phyloP scores from a whole-genome alignment of 177 flowering plant genomes.

The Tripterygium wilfordii region DNA sequence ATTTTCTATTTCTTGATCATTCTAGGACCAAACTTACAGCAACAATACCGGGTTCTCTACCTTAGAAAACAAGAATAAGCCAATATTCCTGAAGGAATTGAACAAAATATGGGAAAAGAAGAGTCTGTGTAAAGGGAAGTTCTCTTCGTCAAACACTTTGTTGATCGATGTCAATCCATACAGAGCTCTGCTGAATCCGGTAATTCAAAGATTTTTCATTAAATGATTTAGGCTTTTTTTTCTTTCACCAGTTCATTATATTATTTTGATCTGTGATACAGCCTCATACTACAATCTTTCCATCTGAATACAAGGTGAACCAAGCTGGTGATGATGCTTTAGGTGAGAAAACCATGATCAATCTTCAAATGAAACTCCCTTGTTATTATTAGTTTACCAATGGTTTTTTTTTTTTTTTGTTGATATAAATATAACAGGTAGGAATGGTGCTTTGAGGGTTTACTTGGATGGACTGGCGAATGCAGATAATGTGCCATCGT shows the following conservation, averaged over 20 bases:
- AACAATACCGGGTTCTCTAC: constrained; percentile 21
- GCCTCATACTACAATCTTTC: constrained; percentile 34
- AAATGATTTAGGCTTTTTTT: too few relatives aligned
- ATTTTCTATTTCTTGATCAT: neutral
- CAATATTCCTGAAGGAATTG: constrained; percentile 31
- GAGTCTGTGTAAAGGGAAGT: neutral
- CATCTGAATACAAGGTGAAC: constrained; percentile 9
- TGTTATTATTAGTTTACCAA: neutral
- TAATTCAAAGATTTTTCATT: constrained; percentile 6
- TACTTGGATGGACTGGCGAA: constrained; percentile 26
- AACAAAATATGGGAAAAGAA: constrained; percentile 18
- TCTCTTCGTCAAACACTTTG: constrained; percentile 25
- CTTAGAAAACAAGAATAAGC: constrained; percentile 23
- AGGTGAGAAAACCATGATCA: neutral
- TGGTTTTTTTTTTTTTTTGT: neutral
- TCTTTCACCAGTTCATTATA: too few relatives aligned
- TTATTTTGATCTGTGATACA: constrained; percentile 4
- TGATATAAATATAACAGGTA: constrained; percentile 6
- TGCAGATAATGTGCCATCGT: constrained; percentile 37
- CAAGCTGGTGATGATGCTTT: constrained; percentile 8
- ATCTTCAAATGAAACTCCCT: neutral
- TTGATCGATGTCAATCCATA: constrained; percentile 32
- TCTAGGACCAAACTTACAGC: constrained; percentile 30
- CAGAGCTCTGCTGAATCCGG: constrained; percentile 37
- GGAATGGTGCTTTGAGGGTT: constrained; percentile 22